Percentiles rank a stretch among this genome's conserved stretches.
Evolutionary conservation across 1,139 yeast genomes (phyloP).

Genomic region (Lodderomyces orthopsilosis): DNA sequence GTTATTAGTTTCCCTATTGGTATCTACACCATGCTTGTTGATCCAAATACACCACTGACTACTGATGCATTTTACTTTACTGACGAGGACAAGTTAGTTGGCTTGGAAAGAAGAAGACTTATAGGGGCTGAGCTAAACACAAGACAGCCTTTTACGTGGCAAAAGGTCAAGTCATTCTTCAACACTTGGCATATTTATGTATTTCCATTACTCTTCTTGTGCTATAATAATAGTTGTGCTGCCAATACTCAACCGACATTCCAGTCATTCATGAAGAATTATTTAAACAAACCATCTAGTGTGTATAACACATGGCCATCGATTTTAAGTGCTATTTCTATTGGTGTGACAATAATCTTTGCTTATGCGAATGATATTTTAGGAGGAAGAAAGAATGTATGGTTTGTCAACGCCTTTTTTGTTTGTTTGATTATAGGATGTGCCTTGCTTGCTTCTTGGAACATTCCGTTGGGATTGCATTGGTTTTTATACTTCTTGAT

Average conservation of each 20-base stretch:
- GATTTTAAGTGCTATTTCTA: constrained; percentile 43
- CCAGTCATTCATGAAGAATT: constrained; percentile 51
- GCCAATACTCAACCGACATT: constrained; percentile 49
- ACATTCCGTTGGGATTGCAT: constrained; percentile 46
- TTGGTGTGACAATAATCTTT: constrained; percentile 35
- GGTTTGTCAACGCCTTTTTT: constrained; percentile 37
- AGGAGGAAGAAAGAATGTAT: constrained; percentile 41
- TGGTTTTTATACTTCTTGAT: constrained; percentile 48
- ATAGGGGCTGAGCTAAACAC: constrained; percentile 47
- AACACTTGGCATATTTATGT: constrained; percentile 49
- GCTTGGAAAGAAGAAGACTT: constrained; percentile 40
- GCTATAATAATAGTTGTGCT: constrained; percentile 47
- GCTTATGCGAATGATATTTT: constrained; percentile 44
- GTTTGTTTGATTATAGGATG: constrained; percentile 39
- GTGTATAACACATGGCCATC: constrained; percentile 51
- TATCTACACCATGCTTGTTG: constrained; percentile 33
- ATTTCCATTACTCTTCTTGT: constrained; percentile 48
- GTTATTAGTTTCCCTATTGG: constrained; percentile 37
- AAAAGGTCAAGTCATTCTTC: constrained; percentile 40
- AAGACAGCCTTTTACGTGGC: constrained; percentile 40
- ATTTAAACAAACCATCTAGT: constrained; percentile 35
- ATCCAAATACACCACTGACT: constrained; percentile 40
- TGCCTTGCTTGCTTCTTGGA: constrained; percentile 43
- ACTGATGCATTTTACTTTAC: constrained; percentile 38
- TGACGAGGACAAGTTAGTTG: constrained; percentile 33